Conservation (phyloP, 345 rosid genomes). For the Rubroshorea leprosula region DNA sequence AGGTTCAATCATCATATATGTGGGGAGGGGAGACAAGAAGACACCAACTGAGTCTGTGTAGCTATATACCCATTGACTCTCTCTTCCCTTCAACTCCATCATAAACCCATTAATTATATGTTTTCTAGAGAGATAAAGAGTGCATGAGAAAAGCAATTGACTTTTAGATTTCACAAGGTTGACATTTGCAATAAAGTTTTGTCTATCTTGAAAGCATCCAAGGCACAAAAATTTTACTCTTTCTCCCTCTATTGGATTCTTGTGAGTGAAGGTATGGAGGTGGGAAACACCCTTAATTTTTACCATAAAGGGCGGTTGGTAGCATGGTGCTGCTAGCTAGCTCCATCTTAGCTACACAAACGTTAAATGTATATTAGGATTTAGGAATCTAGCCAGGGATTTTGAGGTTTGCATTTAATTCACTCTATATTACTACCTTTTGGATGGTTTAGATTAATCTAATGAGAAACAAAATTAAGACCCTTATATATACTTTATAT, state of each 20-base stretch:
- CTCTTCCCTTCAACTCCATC: constrained; percentile 20
- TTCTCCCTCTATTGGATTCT: constrained; percentile 27
- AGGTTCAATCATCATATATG: constrained; percentile 14
- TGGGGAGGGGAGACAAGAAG: constrained; percentile 40
- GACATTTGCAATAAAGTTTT: constrained; percentile 29
- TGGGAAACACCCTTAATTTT: constrained; percentile 47
- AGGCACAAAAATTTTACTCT: constrained; percentile 15
- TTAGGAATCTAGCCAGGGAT: too few species aligned
- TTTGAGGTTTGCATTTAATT: too few species aligned
- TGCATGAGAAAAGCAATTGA: constrained; percentile 35
- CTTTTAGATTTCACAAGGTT: constrained; percentile 32
- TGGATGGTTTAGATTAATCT: too few species aligned
- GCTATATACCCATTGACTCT: constrained; percentile 34
- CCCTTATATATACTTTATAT: too few species aligned
- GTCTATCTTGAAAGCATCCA: constrained; percentile 29
- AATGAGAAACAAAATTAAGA: too few species aligned
- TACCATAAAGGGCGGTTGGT: too few species aligned
- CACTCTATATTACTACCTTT: too few species aligned
- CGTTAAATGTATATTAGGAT: too few species aligned
- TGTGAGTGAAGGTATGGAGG: constrained; percentile 27
- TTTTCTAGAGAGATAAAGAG: constrained; percentile 11
- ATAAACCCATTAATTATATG: constrained; percentile 30
- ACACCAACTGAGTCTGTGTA: constrained; percentile 40
- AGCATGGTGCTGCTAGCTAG: too few species aligned
- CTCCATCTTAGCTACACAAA: too few species aligned